A percentile compares a stretch with the other conserved stretches of the same genome.
phyloP scores from a whole-genome alignment of 2,329 filamentous ascomycete species.

The Didymella segeticola region DNA sequence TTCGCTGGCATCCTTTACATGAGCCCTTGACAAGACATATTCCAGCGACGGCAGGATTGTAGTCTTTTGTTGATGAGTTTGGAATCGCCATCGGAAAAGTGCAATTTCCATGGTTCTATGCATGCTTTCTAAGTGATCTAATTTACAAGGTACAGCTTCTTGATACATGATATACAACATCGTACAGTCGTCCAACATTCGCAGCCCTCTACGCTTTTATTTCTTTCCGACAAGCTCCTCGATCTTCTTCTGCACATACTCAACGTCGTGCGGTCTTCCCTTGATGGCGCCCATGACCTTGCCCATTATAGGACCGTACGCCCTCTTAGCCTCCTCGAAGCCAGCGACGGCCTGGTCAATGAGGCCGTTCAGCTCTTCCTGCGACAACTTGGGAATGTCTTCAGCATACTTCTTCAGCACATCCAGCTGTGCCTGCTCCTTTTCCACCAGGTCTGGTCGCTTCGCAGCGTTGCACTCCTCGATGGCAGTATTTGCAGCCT shows the following conservation, averaged over 20 bases:
- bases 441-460: conserved; percentile 71
- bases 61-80: too few species aligned
- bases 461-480: conserved; percentile 69
- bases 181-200: background rate
- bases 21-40: background rate
- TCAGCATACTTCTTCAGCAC: conserved; percentile 71
- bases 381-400: conserved; percentile 63
- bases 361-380: conserved; percentile 64
- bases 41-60: background rate
- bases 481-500: conserved; percentile 64
- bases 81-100: background rate
- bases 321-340: conserved; percentile 57
- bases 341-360: conserved; percentile 61
- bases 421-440: conserved; percentile 70
- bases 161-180: conserved; percentile 8
- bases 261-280: conserved; percentile 70
- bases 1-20: background rate
- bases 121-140: too few species aligned
- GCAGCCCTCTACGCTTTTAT: background rate
- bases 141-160: conserved; percentile 6
- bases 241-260: conserved; percentile 66
- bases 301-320: conserved; percentile 70
- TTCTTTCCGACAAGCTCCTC: conserved; percentile 52
- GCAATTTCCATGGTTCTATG: background rate
- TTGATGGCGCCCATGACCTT: conserved; percentile 61